phyloP scores from a whole-genome alignment of 2,329 filamentous ascomycete genomes.

The Colletotrichum orchidophilum region DNA sequence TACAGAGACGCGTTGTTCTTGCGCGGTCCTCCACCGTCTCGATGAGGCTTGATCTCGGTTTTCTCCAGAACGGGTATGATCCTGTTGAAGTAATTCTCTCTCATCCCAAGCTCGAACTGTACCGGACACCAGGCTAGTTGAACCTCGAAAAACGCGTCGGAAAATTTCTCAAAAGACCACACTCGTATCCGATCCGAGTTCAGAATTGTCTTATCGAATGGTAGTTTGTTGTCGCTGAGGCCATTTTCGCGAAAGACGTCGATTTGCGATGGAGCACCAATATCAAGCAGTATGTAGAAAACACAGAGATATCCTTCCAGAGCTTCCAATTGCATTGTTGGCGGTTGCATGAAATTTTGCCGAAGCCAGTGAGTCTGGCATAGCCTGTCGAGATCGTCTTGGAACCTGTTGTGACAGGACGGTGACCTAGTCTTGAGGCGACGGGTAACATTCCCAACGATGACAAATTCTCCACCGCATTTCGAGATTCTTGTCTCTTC shows the following conservation, averaged over 20 bases:
- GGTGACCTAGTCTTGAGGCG: not conserved
- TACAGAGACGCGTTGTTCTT: conserved; percentile 4
- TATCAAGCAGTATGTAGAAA: not conserved
- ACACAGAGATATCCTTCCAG: not conserved
- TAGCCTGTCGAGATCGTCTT: not conserved
- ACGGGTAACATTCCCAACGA: not conserved
- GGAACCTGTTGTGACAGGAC: not conserved
- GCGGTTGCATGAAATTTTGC: not conserved
- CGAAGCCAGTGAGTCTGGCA: not conserved
- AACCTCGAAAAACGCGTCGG: too few species aligned
- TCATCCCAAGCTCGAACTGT: conserved; percentile 30
- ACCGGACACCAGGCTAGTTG: conserved; percentile 32
- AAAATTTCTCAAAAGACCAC: too few species aligned
- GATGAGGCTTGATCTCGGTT: not conserved
- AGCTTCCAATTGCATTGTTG: not conserved
- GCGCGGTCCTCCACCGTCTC: not conserved
- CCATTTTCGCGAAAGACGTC: not conserved
- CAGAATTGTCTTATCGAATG: not conserved
- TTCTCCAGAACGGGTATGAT: conserved; percentile 29
- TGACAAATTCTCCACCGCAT: not conserved
- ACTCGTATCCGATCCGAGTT: not conserved
- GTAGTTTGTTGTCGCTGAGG: not conserved
- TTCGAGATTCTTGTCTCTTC: not conserved
- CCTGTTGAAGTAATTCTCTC: conserved; percentile 15
- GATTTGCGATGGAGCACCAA: not conserved